Evolutionary conservation across 805 yeast species (phyloP), one percentile per base, ranked within the genome.

Genomic region (Wickerhamiella cacticola): DNA sequence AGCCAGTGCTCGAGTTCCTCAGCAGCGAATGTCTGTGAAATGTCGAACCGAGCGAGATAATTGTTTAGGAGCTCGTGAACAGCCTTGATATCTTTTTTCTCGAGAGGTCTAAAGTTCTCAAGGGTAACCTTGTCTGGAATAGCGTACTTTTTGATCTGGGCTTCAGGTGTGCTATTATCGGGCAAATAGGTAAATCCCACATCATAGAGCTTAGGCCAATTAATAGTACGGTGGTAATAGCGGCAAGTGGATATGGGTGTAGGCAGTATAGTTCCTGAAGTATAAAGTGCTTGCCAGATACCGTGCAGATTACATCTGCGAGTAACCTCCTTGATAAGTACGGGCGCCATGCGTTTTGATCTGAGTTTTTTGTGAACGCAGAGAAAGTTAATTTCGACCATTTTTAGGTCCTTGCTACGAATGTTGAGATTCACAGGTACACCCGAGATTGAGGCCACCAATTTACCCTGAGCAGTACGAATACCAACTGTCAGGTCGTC

Each of bases 231-330:
- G 66, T 92, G 98, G 36, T 83, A 82, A 63, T 92, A 92, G 52
- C 96, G 75, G 62, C 94, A 80, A 1, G 85, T 78, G 10, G 94
- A 70, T 3, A 89, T 76, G 0, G 98, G 98, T n/a, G 88, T 79
- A 19, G 98, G 98, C 49, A 92, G 70, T 1, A 86, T 80, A 2
- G 80, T 78, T 9, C 97, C 98, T 0, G 89, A 95, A 8, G 98
- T 89, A 65, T 85, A 86, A 51, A 92, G 72, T 0, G 97, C 98
- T 64, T 88, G 96, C 95, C 96, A 92, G 51, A 88, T 82, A 50
- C 83, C 76, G 39, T 73, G 71, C 53, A 76, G 73, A 65, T 92
- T 89, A 53, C 92, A 92, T 56, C 97, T 74, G 61, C 98, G 75
- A 3, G 97, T 92, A 55, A 92, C 82, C 65, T 92, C 98, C 59